Base-by-base conservation (phyloP, 805 yeast genomes). In the Priceomyces haplophilus region DNA sequence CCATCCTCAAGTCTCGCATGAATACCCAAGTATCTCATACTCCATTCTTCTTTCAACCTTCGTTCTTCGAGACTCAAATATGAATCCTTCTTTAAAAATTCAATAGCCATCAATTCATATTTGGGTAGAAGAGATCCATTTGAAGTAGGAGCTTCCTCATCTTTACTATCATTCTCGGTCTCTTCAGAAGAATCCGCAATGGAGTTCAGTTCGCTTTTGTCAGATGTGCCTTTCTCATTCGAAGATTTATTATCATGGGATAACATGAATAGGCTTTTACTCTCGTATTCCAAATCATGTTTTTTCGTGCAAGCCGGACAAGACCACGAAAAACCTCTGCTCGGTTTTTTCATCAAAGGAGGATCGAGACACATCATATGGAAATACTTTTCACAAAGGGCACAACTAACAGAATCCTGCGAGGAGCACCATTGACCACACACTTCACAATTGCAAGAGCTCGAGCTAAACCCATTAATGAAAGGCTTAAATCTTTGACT, bases 331-430 rank as follows among this genome's bases (percentile, higher is more conserved):
- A 88, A 85, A 1, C 96, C 96, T 44, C 95, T 67, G 34, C 86
- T 82, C 1, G 96, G 97, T 54, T 86, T 86, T 48, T 78, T 78
- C 40, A 77, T 59, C 31, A 88, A 62, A 1, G 97, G 97, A 1
- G 97, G 97, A 46, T 84, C 87, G 37, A 89, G 75, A 55, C 98
- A 90, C 29, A 80, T 69, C 79, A 89, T 78, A 64, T 90, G 98
- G 51, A 81, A 88, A 45, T 70, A 70, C 13, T 75, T 72, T 10
- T 72, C 70, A 60, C 98, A 90, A 40, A 75, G 83, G n/a, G 85
- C 85, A 64, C 98, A 90, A 48, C 73, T 76, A 5, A 90, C 81
- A 1, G 90, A 80, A 52, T 87, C 93, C 37, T 53, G 62, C 12
- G 75, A 67, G 0, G 82, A 63, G 49, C 96, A 85, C 97, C 98